Base-by-base conservation (phyloP, 2,329 filamentous ascomycete species). In the Calonectria naviculata region DNA sequence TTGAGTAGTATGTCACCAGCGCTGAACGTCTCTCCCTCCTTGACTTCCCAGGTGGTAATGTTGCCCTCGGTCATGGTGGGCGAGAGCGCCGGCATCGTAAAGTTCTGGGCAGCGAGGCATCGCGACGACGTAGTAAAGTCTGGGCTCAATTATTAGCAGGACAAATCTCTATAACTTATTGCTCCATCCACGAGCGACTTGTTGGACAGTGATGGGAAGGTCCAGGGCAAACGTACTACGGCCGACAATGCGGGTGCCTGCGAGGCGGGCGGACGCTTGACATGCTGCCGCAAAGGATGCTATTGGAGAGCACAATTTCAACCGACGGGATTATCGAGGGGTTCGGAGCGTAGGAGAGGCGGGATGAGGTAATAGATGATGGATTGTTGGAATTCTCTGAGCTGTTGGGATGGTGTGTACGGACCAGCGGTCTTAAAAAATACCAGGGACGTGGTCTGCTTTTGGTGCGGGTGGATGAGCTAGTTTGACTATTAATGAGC, bases 21-120 rank as follows among this genome's bases (percentile, higher is more conserved):
- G 61, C 90, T 87, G 83, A 95, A 97, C 63, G 90, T 89, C 77
- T 97, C 94, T 81, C 94, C 95, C 86, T 97, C 95, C 84, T 96
- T 96, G 79, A 97, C 89, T 83, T 92, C 93, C 95, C 95, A 97
- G 72, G 85, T 90, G 58, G 93, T 90, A 80, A 97, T 97, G 84
- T 95, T 97, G 72, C 95, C 95, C 84, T 97, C 95, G 73, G 94
- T 97, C 95, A 97, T 97, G 68, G 95, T 97, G 67, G 95, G 95
- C 73, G 94, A 97, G 74, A 97, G 89, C 46, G 95, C 95, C 29
- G 95, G 95, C 95, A 97, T 97, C 67, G 92, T 93, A 85, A 97
- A 95, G 84, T 95, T 97, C 75, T 95, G 93, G 28, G 94, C 95
- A 61, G 93, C 94, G 77, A 92, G 88, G 78, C 86, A 87, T 76